Base-by-base conservation (phyloP, 768 basidiomycete species). In the Pholiota molesta region DNA sequence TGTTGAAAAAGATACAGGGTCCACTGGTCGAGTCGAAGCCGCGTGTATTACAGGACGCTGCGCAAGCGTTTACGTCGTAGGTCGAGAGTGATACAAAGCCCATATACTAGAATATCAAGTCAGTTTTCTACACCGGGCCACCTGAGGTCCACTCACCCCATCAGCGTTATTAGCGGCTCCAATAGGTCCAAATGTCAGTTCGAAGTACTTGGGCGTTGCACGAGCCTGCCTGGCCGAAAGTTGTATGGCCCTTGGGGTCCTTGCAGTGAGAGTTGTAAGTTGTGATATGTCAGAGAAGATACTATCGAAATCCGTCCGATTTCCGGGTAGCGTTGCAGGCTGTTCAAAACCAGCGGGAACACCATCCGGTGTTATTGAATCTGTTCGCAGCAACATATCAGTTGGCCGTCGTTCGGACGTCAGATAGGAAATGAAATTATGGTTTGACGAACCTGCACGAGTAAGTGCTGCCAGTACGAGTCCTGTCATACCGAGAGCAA, bases 1-100 rank as follows among this genome's bases (percentile, higher is more conserved):
- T 59, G 26, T 59, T 59, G 57, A 59, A 59, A 29, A 49, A 59
- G 29, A 49, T 51, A 45, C 57, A 59, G 2, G 57, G 31, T 51
- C 57, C 57, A 23, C 47, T 28, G 29, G 33, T 51, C 6, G 28
- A 28, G 26, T 51, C 47, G 21, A 35, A 47, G 10, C 13, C 29
- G 10, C 47, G 57, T 19, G 45, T 28, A 51, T 59, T 59, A 28
- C 57, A 59, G 13, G 19, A 26, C 21, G 19, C 23, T 16, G 57
- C 44, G 28, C 57, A 59, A 23, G 45, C 49, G 33, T 35, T 31
- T 9, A 59, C 45, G 29, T 59, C 57, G 37, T 59, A 59, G 3
- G 31, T 21, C n/a, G 39, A 1, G 17, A 59, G 17, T 1, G 57
- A 17, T 26, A 49, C 49, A 31, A 49, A 49, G 10, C 57, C 57